Base-by-base conservation (phyloP, 2,329 filamentous ascomycete species). In the Aspergillus melleus region DNA sequence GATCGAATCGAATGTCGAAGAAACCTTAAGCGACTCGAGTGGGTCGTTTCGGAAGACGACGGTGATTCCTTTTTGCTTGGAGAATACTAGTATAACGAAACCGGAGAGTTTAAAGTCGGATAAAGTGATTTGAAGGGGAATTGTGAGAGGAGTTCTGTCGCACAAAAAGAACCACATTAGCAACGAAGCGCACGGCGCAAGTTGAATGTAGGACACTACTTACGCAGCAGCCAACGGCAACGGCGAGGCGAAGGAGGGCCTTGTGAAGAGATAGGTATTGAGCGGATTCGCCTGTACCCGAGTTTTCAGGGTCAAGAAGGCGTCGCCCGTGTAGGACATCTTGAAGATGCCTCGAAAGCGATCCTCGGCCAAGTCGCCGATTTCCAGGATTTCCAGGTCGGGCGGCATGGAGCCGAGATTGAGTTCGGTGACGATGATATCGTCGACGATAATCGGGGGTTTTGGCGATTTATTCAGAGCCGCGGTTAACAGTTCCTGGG, bases 311-410 rank as follows among this genome's bases (percentile, higher is more conserved):
- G 95, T 98, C 78, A 99, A 79, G 74, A 93, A 98, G 30, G 95
- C 94, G 79, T 99, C 94, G 66, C 95, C 95, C 1, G 90, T 88
- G 76, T 99, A 99, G 75, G 90, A 94, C 94, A 99, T 98, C 78
- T 98, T 98, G 84, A 99, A 99, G 68, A 99, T 98, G 74, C 95
- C 95, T 60, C 95, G 86, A 77, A 99, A 99, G 55, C 94, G 85
- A 81, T 99, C 95, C 79, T 98, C 95, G 55, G 95, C 95, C 74
- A 99, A 82, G 77, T 99, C 95, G 59, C 95, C 95, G 77, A 99
- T 96, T 82, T 99, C 95, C 66, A 99, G 80, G 65, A 99, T 98
- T 79, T 99, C 95, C 70, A 99, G 81, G 73, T 98, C 92, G 11
- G 95, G 95, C 51, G 95, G 94, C 53, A 96, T 91, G 62, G 91